Percentiles rank a stretch among this genome's conserved stretches.
Evolutionary conservation across 345 rosid species (phyloP).

Genomic region (Lepidium africanum): DNA sequence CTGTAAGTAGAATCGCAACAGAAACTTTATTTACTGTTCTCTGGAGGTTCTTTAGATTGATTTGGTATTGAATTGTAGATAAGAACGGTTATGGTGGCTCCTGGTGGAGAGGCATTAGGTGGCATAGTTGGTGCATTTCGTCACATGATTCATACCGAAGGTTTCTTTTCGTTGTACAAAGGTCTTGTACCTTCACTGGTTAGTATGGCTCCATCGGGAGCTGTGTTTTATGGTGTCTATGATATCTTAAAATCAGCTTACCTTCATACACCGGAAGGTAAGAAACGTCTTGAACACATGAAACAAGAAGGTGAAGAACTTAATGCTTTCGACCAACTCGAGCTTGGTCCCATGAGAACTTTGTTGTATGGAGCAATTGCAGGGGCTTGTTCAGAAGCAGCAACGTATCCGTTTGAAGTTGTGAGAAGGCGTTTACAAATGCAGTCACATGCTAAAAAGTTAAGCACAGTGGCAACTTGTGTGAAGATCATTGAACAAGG

Average conservation of each 20-base stretch:
- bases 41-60: not conserved
- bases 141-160: slow-evolving; percentile 58
- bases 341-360: slow-evolving; percentile 67
- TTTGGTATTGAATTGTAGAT: slow-evolving; percentile 32
- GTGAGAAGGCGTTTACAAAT: slow-evolving; percentile 68
- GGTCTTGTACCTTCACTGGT: slow-evolving; percentile 63
- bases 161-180: slow-evolving; percentile 64
- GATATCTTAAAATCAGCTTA: slow-evolving; percentile 60
- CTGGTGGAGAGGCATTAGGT: slow-evolving; percentile 71
- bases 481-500: slow-evolving; percentile 55
- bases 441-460: slow-evolving; percentile 49
- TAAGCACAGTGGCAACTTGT: slow-evolving; percentile 53
- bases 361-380: slow-evolving; percentile 63
- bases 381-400: slow-evolving; percentile 78
- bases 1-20: slow-evolving; percentile 35
- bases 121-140: slow-evolving; percentile 61
- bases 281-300: slow-evolving; percentile 56
- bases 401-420: slow-evolving; percentile 72
- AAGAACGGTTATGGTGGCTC: slow-evolving; percentile 65
- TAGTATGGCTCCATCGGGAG: slow-evolving; percentile 78
- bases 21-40: not conserved
- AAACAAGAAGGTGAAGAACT: slow-evolving; percentile 43
- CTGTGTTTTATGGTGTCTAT: slow-evolving; percentile 66
- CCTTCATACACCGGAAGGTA: slow-evolving; percentile 56
- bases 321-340: slow-evolving; percentile 64